Evolutionary conservation across 192 early-diverging fungal genomes (phyloP).

Genomic region (Coemansia guatemalensis): DNA sequence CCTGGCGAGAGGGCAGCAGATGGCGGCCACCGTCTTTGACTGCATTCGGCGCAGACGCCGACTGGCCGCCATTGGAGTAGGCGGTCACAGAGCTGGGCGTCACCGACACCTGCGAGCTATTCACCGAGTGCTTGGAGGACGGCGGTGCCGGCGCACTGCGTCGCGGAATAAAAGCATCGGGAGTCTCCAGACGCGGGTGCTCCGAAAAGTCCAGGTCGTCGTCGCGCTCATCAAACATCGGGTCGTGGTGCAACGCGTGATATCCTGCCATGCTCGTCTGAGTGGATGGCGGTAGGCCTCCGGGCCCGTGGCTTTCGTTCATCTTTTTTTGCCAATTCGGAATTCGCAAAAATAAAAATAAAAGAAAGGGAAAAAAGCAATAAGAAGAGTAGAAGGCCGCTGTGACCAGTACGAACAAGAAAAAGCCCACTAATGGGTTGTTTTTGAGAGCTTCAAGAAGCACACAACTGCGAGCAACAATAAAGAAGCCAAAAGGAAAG

Average conservation of each 20-base stretch:
- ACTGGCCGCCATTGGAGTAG: conserved; percentile 30
- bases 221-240: conserved; percentile 37
- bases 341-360: conserved; percentile 13
- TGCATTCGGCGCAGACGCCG: not conserved
- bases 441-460: conserved; percentile 1
- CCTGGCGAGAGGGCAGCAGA: conserved; percentile 40
- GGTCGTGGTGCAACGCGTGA: conserved; percentile 19
- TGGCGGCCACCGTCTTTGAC: conserved; percentile 1
- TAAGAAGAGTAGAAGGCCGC: conserved; percentile 1
- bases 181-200: conserved; percentile 15
- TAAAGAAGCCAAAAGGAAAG: not conserved
- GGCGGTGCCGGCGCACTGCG: conserved; percentile 54
- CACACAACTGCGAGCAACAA: not conserved
- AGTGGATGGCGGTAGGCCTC: conserved; percentile 19
- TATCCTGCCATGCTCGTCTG: conserved; percentile 23
- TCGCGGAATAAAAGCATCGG: conserved; percentile 51
- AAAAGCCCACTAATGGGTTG: not conserved
- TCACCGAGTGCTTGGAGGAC: conserved; percentile 25
- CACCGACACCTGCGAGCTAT: conserved; percentile 17
- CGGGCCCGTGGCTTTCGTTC: conserved; percentile 43
- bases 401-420: conserved; percentile 9
- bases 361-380: conserved; percentile 14
- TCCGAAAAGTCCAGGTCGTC: conserved; percentile 39
- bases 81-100: conserved; percentile 14
- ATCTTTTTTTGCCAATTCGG: conserved; percentile 28